A percentile compares a stretch with the other conserved stretches of the same genome.
Evolutionary conservation across 306 rosid genomes (phyloP).

Genomic region (Arachis stenosperma): DNA sequence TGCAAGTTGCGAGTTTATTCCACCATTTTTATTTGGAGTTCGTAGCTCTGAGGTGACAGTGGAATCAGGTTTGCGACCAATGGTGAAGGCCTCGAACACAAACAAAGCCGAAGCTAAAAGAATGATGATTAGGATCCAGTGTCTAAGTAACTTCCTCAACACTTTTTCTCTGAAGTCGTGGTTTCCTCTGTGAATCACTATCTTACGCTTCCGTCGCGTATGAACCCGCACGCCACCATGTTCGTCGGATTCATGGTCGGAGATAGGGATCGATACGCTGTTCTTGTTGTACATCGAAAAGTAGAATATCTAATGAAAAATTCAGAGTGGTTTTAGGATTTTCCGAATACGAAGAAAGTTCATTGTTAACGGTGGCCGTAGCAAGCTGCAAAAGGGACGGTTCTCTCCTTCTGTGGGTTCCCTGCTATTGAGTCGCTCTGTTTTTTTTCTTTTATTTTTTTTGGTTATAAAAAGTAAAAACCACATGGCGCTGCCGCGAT

Average conservation of each 20-base stretch:
- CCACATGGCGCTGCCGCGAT: too few species aligned
- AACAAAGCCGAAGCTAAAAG: constrained; percentile 59
- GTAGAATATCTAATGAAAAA: background rate
- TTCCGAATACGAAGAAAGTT: background rate
- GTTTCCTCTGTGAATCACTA: constrained; percentile 38
- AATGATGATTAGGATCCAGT: constrained; percentile 75
- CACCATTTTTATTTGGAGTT: background rate
- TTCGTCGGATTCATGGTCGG: constrained; percentile 81
- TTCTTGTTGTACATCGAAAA: constrained; percentile 56
- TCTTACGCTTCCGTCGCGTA: constrained; percentile 77
- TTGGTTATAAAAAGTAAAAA: too few species aligned
- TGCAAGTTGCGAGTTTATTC: constrained; percentile 14
- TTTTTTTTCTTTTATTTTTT: too few species aligned
- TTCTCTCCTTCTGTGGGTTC: too few species aligned
- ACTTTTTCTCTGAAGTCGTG: constrained; percentile 36
- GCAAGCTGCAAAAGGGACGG: too few species aligned
- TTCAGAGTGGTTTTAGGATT: background rate
- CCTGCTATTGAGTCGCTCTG: too few species aligned
- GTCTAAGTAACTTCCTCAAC: constrained; percentile 55
- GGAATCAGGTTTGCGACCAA: constrained; percentile 50
- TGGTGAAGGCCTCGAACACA: constrained; percentile 58
- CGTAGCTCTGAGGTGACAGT: constrained; percentile 28
- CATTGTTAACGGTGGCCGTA: too few species aligned
- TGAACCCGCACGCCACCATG: constrained; percentile 72
- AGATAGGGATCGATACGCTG: constrained; percentile 64